A percentile compares a stretch with the other conserved stretches of the same genome.
phyloP scores from a whole-genome alignment of 1,139 yeast species.

The Nakaseomyces glabratus region DNA sequence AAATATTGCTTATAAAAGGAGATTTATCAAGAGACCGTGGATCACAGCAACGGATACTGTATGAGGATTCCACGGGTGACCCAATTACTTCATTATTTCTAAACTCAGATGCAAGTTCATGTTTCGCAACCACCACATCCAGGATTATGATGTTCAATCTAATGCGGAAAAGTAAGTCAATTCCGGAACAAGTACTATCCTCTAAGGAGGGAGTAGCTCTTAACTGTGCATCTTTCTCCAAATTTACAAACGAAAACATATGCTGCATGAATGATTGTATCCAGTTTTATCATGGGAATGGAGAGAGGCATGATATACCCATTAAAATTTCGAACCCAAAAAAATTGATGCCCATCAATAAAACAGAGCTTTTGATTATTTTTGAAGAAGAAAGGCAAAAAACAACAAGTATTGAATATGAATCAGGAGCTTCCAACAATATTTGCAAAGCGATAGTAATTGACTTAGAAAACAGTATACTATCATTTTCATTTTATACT shows the following conservation, averaged over 20 bases:
- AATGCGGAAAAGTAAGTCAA: constrained; percentile 66
- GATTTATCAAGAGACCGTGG: constrained; percentile 86
- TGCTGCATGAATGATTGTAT: constrained; percentile 30
- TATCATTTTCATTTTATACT: constrained; percentile 61
- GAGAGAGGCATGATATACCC: constrained; percentile 49
- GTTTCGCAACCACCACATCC: constrained; percentile 39
- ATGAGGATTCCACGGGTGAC: constrained; percentile 48
- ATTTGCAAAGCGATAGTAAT: constrained; percentile 46
- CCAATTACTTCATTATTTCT: constrained; percentile 67
- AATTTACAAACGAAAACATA: constrained; percentile 23
- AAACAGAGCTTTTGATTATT: constrained; percentile 38
- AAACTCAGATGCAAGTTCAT: constrained; percentile 16
- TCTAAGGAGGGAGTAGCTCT: constrained; percentile 59
- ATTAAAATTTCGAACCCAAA: constrained; percentile 50
- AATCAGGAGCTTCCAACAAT: constrained; percentile 33
- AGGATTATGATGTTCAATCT: constrained; percentile 68
- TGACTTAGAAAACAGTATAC: constrained; percentile 59
- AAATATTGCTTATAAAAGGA: constrained; percentile 74
- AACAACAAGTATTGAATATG: constrained; percentile 22
- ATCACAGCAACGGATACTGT: constrained; percentile 72
- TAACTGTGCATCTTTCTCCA: constrained; percentile 46
- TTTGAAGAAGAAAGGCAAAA: constrained; percentile 26
- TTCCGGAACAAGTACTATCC: constrained; percentile 56
- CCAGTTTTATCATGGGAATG: constrained; percentile 35
- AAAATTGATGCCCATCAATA: constrained; percentile 35